Evolutionary conservation across 2,329 filamentous ascomycete genomes (phyloP), one percentile per base, ranked within the genome.

Genomic region (Calonectria montana): DNA sequence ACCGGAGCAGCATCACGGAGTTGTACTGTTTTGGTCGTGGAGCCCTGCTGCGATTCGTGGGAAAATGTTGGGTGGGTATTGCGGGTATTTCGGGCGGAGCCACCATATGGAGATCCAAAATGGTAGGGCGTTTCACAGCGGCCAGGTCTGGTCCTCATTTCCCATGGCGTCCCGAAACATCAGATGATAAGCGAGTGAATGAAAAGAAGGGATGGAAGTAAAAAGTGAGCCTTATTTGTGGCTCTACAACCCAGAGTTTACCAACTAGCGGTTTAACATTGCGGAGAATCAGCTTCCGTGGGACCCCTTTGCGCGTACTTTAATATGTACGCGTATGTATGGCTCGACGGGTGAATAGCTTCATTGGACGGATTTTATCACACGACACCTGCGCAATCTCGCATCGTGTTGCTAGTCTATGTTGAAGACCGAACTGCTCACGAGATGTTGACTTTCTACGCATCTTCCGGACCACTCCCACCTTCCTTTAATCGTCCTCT

Each of bases 171-270:
- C 27, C 13, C 23, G n/a, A 16, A 39, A 59, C 25, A 35, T 59
- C 53, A 15, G 21, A 59, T 59, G 53, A 59, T 59, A 59, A 59
- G 53, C 53, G 53, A 59, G 21, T 59, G 35, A 59, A 59, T 59
- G 3, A 21, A 35, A 25, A 25, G 53, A 39, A 23, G 35, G 53
- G 53, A 59, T 21, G 53, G 39, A 53, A 16, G 23, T 23, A 23
- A 21, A 23, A 21, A 10, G 6, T n/a, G 10, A 57, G 21, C 53
- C 53, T 21, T 37, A 59, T 59, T 59, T 59, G 53, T 59, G 35
- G 35, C 29, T 18, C 23, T 23, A n/a, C 4, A 23, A 4, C 21
- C 43, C n/a, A 13, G 2, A 2, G 43, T 3, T 5, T 13, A n/a
- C 43, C 43, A 23, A 13, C 43, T 21, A 47, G n/a, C 16, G n/a